Evolutionary conservation across 768 basidiomycete genomes (phyloP).

Genomic region (Kwoniella sp.): DNA sequence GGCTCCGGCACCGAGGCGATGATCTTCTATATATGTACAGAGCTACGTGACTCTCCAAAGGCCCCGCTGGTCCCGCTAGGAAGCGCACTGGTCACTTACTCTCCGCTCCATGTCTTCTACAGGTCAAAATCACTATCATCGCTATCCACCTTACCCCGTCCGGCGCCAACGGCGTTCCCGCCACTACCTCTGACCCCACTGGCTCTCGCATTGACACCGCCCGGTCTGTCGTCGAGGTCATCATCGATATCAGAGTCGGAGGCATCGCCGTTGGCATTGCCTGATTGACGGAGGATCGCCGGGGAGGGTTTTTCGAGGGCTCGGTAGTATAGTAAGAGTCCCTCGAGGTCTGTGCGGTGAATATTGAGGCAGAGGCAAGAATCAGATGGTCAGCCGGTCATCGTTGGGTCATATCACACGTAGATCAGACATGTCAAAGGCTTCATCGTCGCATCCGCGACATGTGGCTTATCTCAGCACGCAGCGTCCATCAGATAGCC

Average conservation of each 20-base stretch:
- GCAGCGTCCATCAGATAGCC: no score
- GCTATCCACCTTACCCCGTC: slow-evolving; percentile 55
- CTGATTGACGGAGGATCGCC: slow-evolving; percentile 39
- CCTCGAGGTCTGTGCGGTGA: slow-evolving; percentile 60
- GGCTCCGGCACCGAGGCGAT: no score
- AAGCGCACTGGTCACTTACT: no score
- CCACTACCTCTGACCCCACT: slow-evolving; percentile 35
- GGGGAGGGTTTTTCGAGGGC: slow-evolving; percentile 63
- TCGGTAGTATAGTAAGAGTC: slow-evolving; percentile 62
- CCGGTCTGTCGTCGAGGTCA: slow-evolving; percentile 58
- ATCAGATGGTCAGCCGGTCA: no score
- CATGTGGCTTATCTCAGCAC: no score
- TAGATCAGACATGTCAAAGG: no score
- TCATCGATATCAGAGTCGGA: slow-evolving; percentile 58
- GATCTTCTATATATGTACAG: no score
- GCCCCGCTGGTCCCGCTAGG: no score
- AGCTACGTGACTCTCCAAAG: no score
- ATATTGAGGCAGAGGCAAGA: not conserved
- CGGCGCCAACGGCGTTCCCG: slow-evolving; percentile 54
- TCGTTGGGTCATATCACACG: no score
- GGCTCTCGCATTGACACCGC: slow-evolving; percentile 58
- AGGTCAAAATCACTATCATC: slow-evolving; percentile 78
- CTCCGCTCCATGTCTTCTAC: no score
- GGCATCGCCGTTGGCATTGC: slow-evolving; percentile 5
- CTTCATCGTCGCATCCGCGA: no score